Conservation (phyloP, 1,284 basidiomycete species). For the Austropuccinia psidii region DNA sequence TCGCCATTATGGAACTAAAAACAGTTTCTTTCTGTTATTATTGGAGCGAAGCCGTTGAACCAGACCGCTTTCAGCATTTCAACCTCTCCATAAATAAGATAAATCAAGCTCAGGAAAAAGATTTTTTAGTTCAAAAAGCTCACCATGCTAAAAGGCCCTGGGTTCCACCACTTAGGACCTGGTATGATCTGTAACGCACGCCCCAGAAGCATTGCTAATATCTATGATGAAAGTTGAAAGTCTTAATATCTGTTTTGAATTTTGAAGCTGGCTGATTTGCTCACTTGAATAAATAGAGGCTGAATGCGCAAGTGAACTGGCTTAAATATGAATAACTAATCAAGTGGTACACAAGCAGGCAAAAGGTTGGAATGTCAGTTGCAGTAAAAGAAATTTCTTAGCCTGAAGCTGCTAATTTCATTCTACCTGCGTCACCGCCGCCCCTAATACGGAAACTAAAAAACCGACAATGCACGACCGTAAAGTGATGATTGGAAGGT, state of each 20-base stretch:
- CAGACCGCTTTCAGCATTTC: no score
- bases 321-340: constrained; percentile 34
- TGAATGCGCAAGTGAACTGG: constrained; percentile 31
- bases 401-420: neutral
- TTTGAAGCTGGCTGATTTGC: no score
- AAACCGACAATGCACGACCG: constrained; percentile 20
- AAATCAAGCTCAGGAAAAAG: neutral
- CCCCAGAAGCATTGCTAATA: constrained; percentile 19
- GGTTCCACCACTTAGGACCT: constrained; percentile 31
- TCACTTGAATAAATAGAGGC: constrained; percentile 24
- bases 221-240: no score
- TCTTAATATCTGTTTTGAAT: neutral
- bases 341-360: no score
- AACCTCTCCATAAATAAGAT: no score
- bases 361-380: no score
- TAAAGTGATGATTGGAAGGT: constrained; percentile 1
- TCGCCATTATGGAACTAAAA: constrained; percentile 7
- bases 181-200: neutral
- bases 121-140: neutral
- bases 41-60: no score
- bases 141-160: constrained; percentile 19
- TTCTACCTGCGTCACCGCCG: constrained; percentile 29
- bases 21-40: constrained; percentile 30
- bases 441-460: constrained; percentile 5
- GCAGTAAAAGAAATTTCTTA: neutral